Conservation (phyloP, 164 flowering plant genomes). For the Tetracentron sinense region DNA sequence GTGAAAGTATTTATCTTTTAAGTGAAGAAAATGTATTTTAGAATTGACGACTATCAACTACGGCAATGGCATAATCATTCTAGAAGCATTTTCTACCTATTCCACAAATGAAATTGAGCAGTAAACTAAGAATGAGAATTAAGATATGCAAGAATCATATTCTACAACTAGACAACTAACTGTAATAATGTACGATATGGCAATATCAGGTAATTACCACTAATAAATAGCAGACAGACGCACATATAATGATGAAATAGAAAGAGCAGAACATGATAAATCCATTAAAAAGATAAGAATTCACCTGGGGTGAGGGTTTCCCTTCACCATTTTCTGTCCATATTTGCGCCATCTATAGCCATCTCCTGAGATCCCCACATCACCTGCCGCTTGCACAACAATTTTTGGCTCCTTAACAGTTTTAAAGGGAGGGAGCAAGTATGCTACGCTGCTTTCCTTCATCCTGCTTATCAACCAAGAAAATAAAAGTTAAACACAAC, state of each 20-base stretch:
- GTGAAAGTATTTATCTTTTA: not conserved
- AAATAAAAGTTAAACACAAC: not conserved
- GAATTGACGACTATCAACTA: too few relatives aligned
- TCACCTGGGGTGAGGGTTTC: constrained; percentile 77
- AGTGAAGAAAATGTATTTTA: not conserved
- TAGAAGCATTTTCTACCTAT: too few relatives aligned
- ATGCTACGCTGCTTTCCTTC: constrained; percentile 19
- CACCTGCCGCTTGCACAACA: constrained; percentile 76
- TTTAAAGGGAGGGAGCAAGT: constrained; percentile 31
- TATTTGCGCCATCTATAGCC: constrained; percentile 93
- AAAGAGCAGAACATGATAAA: not conserved
- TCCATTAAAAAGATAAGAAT: constrained; percentile 2
- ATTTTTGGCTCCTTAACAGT: constrained; percentile 62
- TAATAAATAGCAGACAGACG: not conserved
- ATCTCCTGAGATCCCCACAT: constrained; percentile 69
- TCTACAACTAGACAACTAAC: not conserved
- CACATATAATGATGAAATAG: not conserved
- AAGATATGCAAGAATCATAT: not conserved
- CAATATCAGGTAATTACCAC: not conserved
- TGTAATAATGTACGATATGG: not conserved
- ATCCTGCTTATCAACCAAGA: constrained; percentile 20
- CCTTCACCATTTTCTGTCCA: constrained; percentile 92
- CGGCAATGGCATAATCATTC: too few relatives aligned
- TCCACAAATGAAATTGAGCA: not conserved
- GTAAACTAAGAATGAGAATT: not conserved